Evolutionary conservation across 1,284 basidiomycete genomes (phyloP), one percentile per base, ranked within the genome.

Genomic region (Apiotrichum domesticum): DNA sequence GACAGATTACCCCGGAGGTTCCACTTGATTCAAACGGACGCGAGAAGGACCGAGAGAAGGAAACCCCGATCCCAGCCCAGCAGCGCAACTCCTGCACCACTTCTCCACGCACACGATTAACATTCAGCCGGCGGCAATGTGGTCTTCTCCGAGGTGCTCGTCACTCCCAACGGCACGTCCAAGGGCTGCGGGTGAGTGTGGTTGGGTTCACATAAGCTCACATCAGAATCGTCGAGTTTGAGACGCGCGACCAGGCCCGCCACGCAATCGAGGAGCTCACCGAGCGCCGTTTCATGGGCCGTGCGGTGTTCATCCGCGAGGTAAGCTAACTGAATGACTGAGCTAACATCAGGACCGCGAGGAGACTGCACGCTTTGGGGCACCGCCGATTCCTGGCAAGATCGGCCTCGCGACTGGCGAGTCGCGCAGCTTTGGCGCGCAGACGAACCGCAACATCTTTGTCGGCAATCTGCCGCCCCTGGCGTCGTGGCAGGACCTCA

Each of bases 401-500:
- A 90, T 94, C 65, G 90, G 90, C 58, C 86, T 89, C 82, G 90
- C 89, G 2, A 89, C 90, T 83, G 74, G 73, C 51, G 75, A 75
- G 57, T 87, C 87, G 35, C 86, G 88, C 42, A 85, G 87, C 65
- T 89, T 55, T 83, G 66, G 63, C 29, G 57, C 59, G 4, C 52
- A 51, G 34, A 61, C 56, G 29, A 75, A 71, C 44, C 89, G 90
- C 68, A 91, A 95, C 71, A 83, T 97, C 51, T 96, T 93, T 63
- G 86, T 96, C 66, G 88, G 89, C 55, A 95, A 95, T 73, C 90
- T 93, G 29, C 95, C 94, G 1, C 90, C 90, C 70, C 90, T 93
- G 77, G 92, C 92, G 35, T 91, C 91, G 42, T 98, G 95, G 95
- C 95, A 98, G 76, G 95, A 98, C 73, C 81, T 98, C 58, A 98